Base-by-base conservation (phyloP, 176 grass and related monocot genomes). In the Carex pumila region DNA sequence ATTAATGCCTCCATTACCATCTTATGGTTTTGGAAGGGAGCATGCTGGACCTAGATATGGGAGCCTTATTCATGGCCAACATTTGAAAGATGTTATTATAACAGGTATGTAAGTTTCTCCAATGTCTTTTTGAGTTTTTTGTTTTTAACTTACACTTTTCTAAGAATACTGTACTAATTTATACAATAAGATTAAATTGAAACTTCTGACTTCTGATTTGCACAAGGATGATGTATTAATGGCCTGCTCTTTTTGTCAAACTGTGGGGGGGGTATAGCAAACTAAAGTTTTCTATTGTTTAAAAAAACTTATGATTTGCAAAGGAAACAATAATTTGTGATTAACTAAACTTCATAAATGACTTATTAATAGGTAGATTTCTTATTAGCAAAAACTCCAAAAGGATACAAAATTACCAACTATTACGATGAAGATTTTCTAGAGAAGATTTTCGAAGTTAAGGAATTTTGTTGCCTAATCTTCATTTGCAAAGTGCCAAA, bases 21-120 rank as follows among this genome's bases (percentile, higher is more conserved):
- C 95, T 72, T 98, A 98, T 80, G 95, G 95, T 57, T 90, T 91
- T 53, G 95, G 95, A 81, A 94, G 95, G 83, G 95, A 98, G 67
- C 84, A 86, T 79, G 94, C 69, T 81, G 95, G 95, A 59, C 90
- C 95, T 88, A 85, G 95, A 82, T 98, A 98, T 50, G 95, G 95
- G n/a, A 98, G 95, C 80, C 89, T 98, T 67, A 94, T 98, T 83
- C 92, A 98, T 59, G 95, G 95, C 54, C 92, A 94, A 66, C 82
- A 94, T 83, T 85, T 98, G 66, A 84, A 84, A 79, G 91, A 94
- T 89, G 91, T 98, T 78, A 87, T 85, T 87, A 98, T 98, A 87
- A 94, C 95, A 83, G 95, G 94, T 97, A 81, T 37, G 50, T 29
- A 15, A 18, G 2, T 41, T 71, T 71, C 52, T 77, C 18, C 25